These are phyloP conservation scores for Penicillium verhagenii DNA, from an alignment of 495 filamentous ascomycete species.

Conservation along the genomic window DNA sequence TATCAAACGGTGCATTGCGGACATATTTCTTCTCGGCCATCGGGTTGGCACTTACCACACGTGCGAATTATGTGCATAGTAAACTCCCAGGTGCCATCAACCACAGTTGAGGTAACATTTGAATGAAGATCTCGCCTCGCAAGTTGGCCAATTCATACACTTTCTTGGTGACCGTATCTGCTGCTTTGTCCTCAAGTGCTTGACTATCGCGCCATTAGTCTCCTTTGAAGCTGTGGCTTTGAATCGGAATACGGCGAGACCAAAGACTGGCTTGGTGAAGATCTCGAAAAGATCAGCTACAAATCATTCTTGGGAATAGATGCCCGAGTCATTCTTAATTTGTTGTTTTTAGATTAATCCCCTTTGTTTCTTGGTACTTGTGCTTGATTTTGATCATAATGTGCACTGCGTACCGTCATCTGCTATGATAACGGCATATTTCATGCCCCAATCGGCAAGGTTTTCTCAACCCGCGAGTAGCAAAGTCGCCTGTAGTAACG, in stretches of 20 bases:
- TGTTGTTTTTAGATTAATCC: no score
- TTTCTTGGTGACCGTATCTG: conserved; percentile 69
- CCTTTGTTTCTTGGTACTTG: no score
- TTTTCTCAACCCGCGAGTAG: no score
- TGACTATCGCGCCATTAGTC: conserved; percentile 22
- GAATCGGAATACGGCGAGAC: conserved; percentile 71
- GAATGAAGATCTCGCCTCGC: conserved; percentile 75
- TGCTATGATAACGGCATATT: no score
- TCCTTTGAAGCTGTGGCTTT: conserved; percentile 30
- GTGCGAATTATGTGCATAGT: no score
- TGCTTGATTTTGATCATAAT: no score
- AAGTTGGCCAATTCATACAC: conserved; percentile 77
- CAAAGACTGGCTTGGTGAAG: conserved; percentile 72
- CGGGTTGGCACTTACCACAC: conserved; percentile 72
- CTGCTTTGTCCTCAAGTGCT: conserved; percentile 48
- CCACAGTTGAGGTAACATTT: conserved; percentile 76
- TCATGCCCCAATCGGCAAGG: no score
- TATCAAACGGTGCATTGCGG: conserved; percentile 71
- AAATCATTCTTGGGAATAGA: no score
- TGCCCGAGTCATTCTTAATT: no score
- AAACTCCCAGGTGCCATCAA: conserved; percentile 77
- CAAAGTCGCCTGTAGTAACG: no score
- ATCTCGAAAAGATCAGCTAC: conserved; percentile 78
- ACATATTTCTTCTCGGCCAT: conserved; percentile 71
- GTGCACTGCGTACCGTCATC: no score